Base-by-base conservation (phyloP, 768 basidiomycete genomes). In the Podaxis sp. region DNA sequence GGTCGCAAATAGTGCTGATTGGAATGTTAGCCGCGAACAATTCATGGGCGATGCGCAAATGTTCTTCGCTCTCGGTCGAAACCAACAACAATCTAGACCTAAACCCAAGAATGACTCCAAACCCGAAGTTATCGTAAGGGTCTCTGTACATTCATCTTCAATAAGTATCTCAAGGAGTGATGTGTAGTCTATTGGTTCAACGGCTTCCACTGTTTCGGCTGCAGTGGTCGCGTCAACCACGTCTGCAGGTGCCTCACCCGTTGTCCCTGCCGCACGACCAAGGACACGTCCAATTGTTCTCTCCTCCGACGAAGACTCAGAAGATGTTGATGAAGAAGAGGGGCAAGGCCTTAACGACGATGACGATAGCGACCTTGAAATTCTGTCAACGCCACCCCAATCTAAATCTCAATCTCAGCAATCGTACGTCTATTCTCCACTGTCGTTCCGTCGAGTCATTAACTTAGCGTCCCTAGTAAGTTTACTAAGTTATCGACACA, bases 241-340 rank as follows among this genome's bases (percentile, higher is more conserved):
- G 12, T 75, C 74, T n/a, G 64, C 68, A 15, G 72, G 71, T 38
- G 54, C 59, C 30, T 59, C 58, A 2, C n/a, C 30, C 28, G 37
- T 22, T 20, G 36, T 26, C 17, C 50, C 26, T 30, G 10, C 56
- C 41, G 48, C 36, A 37, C 51, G 41, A 20, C 40, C 46, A 52
- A 70, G 66, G 56, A 44, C 54, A 24, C 66, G 64, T 55, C 67
- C 74, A 24, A 66, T 78, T 22, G 63, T 79, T 30, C 71, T 78
- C 41, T 79, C 78, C 28, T 75, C 77, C 36, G 79, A 79, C 54
- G 76, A 76, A 50, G 74, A 74, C 10, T 60, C 64, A 22, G 65
- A 67, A 37, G 17, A 54, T 40, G 44, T 66, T 12, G 62, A 57
- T 33, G 62, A 66, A 33, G 58, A 54, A 24, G 53, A 60, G 50